Conservation (phyloP, 441 rosid species). For the Dalechampia spathulata region DNA sequence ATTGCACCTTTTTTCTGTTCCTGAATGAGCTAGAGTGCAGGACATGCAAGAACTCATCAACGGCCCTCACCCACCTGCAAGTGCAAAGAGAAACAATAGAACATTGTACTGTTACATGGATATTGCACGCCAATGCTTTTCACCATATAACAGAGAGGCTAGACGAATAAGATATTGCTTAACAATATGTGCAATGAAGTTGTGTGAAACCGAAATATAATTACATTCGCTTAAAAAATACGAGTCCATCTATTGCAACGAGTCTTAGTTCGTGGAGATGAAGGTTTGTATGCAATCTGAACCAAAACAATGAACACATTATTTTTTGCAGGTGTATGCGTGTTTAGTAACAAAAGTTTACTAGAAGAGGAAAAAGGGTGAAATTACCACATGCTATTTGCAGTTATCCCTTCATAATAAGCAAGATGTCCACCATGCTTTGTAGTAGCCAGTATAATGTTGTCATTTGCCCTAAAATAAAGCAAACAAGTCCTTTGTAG, state of each 20-base stretch:
- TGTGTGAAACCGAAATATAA: neutral
- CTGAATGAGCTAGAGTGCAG: slow-evolving; percentile 47
- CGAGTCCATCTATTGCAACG: neutral
- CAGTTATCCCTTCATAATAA: slow-evolving; percentile 61
- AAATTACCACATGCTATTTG: slow-evolving; percentile 67
- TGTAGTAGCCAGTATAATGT: slow-evolving; percentile 61
- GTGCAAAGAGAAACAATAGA: slow-evolving; percentile 12
- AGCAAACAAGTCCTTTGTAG: slow-evolving; percentile 4
- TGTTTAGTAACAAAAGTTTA: neutral
- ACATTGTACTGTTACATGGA: neutral
- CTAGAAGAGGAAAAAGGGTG: slow-evolving; percentile 1
- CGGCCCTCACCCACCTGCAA: slow-evolving; percentile 88
- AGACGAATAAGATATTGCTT: neutral
- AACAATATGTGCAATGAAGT: neutral
- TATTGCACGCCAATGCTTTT: neutral
- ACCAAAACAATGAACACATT: neutral
- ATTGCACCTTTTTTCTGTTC: slow-evolving; percentile 40
- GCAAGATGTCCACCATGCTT: slow-evolving; percentile 84
- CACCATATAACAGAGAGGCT: neutral
- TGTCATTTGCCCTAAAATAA: slow-evolving; percentile 52
- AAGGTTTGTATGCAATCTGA: neutral
- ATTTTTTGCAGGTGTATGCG: neutral
- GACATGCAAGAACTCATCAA: slow-evolving; percentile 52
- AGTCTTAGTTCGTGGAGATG: too few relatives aligned
- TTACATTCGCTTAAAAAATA: too few relatives aligned